Evolutionary conservation across 495 filamentous ascomycete species (phyloP).

Genomic region (Aspergillus taichungensis): DNA sequence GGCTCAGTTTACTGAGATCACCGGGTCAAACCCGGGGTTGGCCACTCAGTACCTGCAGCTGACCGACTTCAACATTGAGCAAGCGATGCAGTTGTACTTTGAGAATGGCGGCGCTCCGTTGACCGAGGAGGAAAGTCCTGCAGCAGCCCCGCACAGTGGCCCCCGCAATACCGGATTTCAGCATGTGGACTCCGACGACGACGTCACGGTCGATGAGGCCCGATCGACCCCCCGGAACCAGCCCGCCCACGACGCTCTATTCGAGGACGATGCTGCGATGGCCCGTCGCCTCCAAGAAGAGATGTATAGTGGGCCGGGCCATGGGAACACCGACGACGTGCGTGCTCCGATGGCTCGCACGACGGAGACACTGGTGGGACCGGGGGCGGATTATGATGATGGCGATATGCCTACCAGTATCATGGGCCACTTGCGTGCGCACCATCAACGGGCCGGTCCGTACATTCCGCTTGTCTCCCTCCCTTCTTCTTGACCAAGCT

Average conservation of each 20-base stretch:
- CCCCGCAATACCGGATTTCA: constrained; percentile 24
- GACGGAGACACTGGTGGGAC: constrained; percentile 83
- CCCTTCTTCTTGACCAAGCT: neutral
- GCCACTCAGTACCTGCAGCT: constrained; percentile 75
- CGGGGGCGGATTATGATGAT: constrained; percentile 48
- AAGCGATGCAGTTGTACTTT: constrained; percentile 85
- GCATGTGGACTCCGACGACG: constrained; percentile 62
- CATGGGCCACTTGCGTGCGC: constrained; percentile 54
- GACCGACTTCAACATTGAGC: constrained; percentile 69
- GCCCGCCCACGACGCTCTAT: constrained; percentile 13
- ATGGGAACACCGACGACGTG: constrained; percentile 51
- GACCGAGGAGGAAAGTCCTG: constrained; percentile 31
- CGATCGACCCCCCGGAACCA: constrained; percentile 14
- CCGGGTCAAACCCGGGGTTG: constrained; percentile 49
- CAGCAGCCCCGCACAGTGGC: constrained; percentile 17
- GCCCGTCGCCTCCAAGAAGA: constrained; percentile 87
- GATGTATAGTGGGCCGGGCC: constrained; percentile 54
- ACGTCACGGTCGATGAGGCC: constrained; percentile 22
- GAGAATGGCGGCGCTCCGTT: constrained; percentile 58
- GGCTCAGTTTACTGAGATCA: constrained; percentile 53
- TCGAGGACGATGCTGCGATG: constrained; percentile 90
- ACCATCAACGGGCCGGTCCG: constrained; percentile 39
- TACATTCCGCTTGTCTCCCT: constrained; percentile 10
- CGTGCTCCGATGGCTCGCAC: constrained; percentile 86
- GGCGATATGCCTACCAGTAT: constrained; percentile 56